phyloP scores from a whole-genome alignment of 176 grass and related monocot species.

The Themeda triandra region DNA sequence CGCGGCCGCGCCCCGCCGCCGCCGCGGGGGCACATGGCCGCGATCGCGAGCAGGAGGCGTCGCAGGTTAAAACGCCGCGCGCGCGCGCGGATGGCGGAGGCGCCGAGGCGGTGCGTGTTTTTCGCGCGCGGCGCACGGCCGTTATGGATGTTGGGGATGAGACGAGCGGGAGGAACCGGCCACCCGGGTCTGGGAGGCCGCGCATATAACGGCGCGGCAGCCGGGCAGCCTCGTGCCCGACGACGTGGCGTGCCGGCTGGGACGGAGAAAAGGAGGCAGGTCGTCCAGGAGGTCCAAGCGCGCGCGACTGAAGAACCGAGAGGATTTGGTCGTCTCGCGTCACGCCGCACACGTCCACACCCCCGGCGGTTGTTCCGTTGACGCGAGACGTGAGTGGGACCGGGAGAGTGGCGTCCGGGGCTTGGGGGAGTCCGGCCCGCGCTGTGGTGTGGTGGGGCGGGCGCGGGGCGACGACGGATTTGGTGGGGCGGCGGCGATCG shows the following conservation, averaged over 20 bases:
- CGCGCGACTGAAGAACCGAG: not conserved
- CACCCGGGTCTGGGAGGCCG: not conserved
- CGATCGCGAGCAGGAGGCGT: not conserved
- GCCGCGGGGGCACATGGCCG: slow-evolving; percentile 17
- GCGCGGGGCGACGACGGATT: not conserved
- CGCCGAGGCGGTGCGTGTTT: not conserved
- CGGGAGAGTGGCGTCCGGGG: not conserved
- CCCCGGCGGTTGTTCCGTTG: slow-evolving; percentile 7
- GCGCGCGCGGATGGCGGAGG: not conserved
- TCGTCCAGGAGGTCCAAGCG: not conserved
- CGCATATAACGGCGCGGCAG: slow-evolving; percentile 11
- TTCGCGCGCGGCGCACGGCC: not conserved
- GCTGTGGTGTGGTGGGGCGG: not conserved
- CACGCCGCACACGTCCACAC: not conserved
- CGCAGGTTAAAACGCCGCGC: not conserved
- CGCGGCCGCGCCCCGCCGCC: slow-evolving; percentile 23
- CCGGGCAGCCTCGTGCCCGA: not conserved
- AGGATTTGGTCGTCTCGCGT: slow-evolving; percentile 25
- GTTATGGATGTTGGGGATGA: not conserved
- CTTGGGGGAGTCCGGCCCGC: not conserved
- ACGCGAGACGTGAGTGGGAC: not conserved
- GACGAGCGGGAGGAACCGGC: not conserved
- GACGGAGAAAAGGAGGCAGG: slow-evolving; percentile 21
- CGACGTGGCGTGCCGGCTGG: slow-evolving; percentile 10
- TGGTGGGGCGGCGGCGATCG: slow-evolving; percentile 8